These are phyloP conservation scores for Sanghuangporus sanghuang DNA, from an alignment of 1,284 basidiomycete genomes.

Conservation along the genomic window DNA sequence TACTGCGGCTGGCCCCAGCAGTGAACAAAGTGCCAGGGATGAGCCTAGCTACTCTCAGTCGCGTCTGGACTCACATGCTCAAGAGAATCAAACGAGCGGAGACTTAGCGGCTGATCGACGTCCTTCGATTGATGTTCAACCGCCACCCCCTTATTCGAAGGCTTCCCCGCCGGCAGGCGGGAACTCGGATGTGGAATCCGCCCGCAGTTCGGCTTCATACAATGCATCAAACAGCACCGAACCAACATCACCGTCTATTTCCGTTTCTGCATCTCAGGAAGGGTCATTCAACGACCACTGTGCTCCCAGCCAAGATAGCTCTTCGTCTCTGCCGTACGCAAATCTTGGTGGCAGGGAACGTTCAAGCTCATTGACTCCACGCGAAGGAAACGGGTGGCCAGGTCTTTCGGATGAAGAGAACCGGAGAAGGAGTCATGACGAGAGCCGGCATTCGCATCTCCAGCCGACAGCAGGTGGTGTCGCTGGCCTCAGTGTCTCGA, in stretches of 20 bases:
- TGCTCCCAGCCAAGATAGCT: not conserved
- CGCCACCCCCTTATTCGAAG: constrained; percentile 13
- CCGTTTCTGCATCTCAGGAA: constrained; percentile 13
- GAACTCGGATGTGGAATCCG: constrained; percentile 13
- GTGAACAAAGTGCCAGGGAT: not conserved
- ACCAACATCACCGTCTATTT: constrained; percentile 9
- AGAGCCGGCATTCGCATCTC: constrained; percentile 46
- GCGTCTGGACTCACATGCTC: not conserved
- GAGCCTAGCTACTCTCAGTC: not conserved
- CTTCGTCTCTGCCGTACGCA: not conserved
- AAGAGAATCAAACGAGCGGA: not conserved
- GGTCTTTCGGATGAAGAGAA: constrained; percentile 23
- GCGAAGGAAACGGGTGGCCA: constrained; percentile 15
- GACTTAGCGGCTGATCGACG: not conserved
- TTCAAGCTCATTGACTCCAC: constrained; percentile 20
- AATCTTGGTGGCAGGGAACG: not conserved
- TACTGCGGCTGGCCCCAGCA: constrained; percentile 14
- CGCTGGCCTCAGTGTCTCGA: constrained; percentile 18
- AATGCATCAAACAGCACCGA: constrained; percentile 2
- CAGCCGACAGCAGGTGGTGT: constrained; percentile 21
- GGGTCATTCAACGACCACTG: constrained; percentile 5
- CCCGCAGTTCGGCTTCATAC: constrained; percentile 11
- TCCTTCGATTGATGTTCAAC: constrained; percentile 2
- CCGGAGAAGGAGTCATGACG: constrained; percentile 56
- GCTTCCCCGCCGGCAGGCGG: constrained; percentile 2